phyloP scores from a whole-genome alignment of 1,139 yeast genomes.

The Pichia sp. region DNA sequence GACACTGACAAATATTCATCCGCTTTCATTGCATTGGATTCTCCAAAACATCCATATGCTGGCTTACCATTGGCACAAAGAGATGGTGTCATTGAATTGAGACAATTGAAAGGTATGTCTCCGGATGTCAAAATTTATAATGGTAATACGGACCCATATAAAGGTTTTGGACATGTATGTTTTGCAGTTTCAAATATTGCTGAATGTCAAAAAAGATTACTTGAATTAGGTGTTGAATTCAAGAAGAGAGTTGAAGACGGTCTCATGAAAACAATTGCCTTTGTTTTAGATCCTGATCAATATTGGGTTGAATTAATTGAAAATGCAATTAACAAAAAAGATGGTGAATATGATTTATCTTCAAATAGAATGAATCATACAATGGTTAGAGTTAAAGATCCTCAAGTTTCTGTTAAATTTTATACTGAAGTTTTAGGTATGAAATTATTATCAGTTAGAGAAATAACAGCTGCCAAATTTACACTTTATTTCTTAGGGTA shows the following conservation, averaged over 20 bases:
- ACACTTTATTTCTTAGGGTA: slow-evolving; percentile 82
- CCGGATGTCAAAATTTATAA: slow-evolving; percentile 49
- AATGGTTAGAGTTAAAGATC: slow-evolving; percentile 90
- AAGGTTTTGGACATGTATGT: slow-evolving; percentile 95
- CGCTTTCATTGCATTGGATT: slow-evolving; percentile 60
- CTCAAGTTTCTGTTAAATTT: slow-evolving; percentile 64
- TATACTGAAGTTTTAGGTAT: slow-evolving; percentile 76
- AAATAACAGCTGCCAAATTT: slow-evolving; percentile 65
- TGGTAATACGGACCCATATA: slow-evolving; percentile 77
- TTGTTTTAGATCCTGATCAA: slow-evolving; percentile 91
- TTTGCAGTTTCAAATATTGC: slow-evolving; percentile 76
- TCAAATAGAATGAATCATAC: slow-evolving; percentile 76
- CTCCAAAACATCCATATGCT: slow-evolving; percentile 36
- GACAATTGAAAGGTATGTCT: slow-evolving; percentile 59
- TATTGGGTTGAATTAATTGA: slow-evolving; percentile 92
- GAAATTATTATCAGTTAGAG: slow-evolving; percentile 54
- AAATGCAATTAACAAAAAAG: slow-evolving; percentile 42
- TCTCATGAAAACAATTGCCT: slow-evolving; percentile 87
- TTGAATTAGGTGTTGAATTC: slow-evolving; percentile 60
- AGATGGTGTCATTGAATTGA: slow-evolving; percentile 76
- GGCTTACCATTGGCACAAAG: slow-evolving; percentile 53
- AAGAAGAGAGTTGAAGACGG: slow-evolving; percentile 84
- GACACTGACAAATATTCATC: slow-evolving; percentile 56
- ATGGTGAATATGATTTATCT: slow-evolving; percentile 34
- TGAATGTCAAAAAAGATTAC: slow-evolving; percentile 50